phyloP scores from a whole-genome alignment of 75 land plant genomes.

The Ceratopteris richardii region DNA sequence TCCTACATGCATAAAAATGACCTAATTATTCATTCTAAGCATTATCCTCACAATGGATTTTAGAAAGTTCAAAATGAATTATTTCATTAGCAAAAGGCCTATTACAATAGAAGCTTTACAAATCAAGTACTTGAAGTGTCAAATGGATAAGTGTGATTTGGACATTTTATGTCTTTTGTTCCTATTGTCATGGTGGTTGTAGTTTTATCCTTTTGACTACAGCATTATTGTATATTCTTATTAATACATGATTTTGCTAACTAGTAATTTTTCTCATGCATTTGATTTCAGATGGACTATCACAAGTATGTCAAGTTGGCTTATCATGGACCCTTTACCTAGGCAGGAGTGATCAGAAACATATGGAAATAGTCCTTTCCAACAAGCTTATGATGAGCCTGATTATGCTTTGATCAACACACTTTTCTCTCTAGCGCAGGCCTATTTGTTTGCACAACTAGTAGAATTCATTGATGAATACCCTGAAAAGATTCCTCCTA shows the following conservation, averaged over 20 bases:
- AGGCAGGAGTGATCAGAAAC: constrained; percentile 26
- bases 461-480: constrained; percentile 10
- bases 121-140: too few species aligned
- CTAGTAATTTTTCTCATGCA: neutral
- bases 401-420: constrained; percentile 23
- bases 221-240: too few species aligned
- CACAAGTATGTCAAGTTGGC: constrained; percentile 43
- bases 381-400: constrained; percentile 25
- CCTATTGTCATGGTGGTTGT: too few species aligned
- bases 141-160: too few species aligned
- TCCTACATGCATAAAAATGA: too few species aligned
- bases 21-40: too few species aligned
- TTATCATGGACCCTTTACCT: constrained; percentile 29
- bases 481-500: constrained; percentile 6
- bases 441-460: constrained; percentile 19
- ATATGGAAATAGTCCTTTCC: constrained; percentile 29
- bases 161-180: too few species aligned
- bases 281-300: constrained; percentile 27
- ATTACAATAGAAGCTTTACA: too few species aligned
- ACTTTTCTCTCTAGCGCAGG: constrained; percentile 15
- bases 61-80: too few species aligned
- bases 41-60: too few species aligned
- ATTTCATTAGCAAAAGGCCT: too few species aligned
- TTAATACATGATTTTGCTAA: neutral
- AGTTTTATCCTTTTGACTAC: too few species aligned